phyloP scores from a whole-genome alignment of 176 grass and related monocot genomes.

The Ananas comosus region DNA sequence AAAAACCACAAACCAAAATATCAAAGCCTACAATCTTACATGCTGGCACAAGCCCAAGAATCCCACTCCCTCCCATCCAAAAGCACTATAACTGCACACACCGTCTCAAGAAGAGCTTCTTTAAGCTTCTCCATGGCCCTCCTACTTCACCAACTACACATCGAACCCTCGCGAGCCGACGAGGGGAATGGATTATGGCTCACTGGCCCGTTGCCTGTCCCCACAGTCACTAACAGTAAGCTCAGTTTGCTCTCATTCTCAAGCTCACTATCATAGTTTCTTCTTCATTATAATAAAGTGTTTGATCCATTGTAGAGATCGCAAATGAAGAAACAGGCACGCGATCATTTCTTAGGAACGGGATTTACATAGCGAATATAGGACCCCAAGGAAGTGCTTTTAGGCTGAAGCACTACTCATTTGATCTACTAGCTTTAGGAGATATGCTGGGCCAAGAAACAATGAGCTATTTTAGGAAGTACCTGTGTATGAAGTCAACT shows the following conservation, averaged over 20 bases:
- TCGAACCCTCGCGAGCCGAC: conserved; percentile 20
- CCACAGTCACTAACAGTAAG: conserved; percentile 48
- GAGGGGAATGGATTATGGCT: conserved; percentile 73
- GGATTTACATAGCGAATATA: conserved; percentile 69
- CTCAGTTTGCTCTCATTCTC: not conserved
- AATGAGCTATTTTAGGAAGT: conserved; percentile 67
- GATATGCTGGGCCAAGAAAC: conserved; percentile 72
- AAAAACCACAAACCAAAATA: not conserved
- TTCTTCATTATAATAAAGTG: not conserved
- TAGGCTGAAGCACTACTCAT: conserved; percentile 54
- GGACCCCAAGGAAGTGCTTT: conserved; percentile 42
- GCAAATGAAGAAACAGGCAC: conserved; percentile 56
- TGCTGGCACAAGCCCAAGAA: not conserved
- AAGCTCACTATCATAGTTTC: not conserved
- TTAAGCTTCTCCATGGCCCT: conserved; percentile 34
- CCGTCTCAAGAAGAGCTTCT: conserved; percentile 25
- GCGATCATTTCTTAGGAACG: conserved; percentile 48
- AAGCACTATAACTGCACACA: not conserved
- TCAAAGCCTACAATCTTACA: not conserved
- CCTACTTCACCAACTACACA: conserved; percentile 22
- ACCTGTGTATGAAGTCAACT: conserved; percentile 79
- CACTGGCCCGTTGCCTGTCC: conserved; percentile 52
- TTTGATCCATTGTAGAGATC: conserved; percentile 31
- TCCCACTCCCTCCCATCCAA: not conserved
- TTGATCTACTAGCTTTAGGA: conserved; percentile 83